These are phyloP conservation scores for Amanita polypyramis DNA, from an alignment of 768 basidiomycete species.

Conservation along the genomic window DNA sequence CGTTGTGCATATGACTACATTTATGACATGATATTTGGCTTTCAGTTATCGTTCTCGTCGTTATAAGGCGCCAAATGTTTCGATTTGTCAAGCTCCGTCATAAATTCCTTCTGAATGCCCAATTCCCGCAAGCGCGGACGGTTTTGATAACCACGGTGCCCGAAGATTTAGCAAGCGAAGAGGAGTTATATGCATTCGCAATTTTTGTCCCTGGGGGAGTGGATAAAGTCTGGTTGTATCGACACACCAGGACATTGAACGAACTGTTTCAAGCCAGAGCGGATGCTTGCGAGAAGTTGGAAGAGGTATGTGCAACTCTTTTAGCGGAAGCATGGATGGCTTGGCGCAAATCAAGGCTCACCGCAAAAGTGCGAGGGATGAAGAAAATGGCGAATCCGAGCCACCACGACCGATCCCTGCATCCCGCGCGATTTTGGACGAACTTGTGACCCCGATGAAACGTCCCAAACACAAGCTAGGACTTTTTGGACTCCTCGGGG, in stretches of 20 bases:
- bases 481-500: constrained; percentile 39
- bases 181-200: constrained; percentile 38
- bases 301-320: constrained; percentile 42
- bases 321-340: constrained; percentile 28
- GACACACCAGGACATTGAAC: constrained; percentile 37
- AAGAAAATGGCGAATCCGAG: constrained; percentile 11
- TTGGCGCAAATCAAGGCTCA: constrained; percentile 18
- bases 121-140: constrained; percentile 53
- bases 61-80: constrained; percentile 48
- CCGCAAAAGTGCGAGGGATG: not conserved
- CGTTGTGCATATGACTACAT: not conserved
- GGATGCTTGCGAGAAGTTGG: constrained; percentile 41
- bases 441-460: constrained; percentile 37
- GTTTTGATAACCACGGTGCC: constrained; percentile 60
- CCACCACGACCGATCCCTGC: constrained; percentile 13
- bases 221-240: constrained; percentile 57
- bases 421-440: constrained; percentile 30
- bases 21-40: not conserved
- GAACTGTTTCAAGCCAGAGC: constrained; percentile 31
- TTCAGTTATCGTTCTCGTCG: constrained; percentile 48
- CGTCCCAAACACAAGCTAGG: constrained; percentile 45
- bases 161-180: constrained; percentile 37
- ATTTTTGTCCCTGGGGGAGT: constrained; percentile 63
- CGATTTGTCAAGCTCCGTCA: constrained; percentile 46
- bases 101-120: constrained; percentile 48